These are phyloP conservation scores for Sporothrix schenckii DNA, from an alignment of 2,329 filamentous ascomycete genomes.

Conservation along the genomic window DNA sequence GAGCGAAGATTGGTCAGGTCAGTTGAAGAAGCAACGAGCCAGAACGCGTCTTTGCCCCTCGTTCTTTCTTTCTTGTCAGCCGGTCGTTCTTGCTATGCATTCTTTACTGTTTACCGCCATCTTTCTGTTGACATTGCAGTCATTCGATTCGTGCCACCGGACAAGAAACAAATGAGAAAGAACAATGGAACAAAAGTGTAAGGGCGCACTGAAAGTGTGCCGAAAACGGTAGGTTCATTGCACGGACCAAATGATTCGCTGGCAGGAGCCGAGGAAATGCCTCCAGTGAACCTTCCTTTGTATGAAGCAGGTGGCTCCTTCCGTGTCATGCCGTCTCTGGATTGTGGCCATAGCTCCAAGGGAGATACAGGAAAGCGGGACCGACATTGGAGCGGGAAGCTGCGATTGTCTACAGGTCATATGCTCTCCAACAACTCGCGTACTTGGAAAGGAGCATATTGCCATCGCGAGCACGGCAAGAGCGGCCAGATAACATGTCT, in stretches of 20 bases:
- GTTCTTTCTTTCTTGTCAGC: not conserved
- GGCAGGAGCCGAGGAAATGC: slow-evolving; percentile 7
- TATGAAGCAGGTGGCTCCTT: not conserved
- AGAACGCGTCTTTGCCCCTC: not conserved
- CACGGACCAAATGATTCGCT: slow-evolving; percentile 20
- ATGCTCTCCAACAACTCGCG: not conserved
- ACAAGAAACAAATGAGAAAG: slow-evolving; percentile 6
- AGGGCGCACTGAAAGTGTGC: not conserved
- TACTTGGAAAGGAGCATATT: not conserved
- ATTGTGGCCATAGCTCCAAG: slow-evolving; percentile 8
- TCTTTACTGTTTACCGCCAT: not conserved
- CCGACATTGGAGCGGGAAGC: not conserved
- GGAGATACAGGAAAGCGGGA: not conserved
- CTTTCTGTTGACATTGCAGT: not conserved
- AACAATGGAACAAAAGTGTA: not conserved
- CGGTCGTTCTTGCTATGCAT: slow-evolving; percentile 7
- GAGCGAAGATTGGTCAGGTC: not conserved
- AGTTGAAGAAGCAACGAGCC: not conserved
- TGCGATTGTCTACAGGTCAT: not conserved
- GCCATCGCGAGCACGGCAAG: not conserved
- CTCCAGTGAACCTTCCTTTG: not conserved
- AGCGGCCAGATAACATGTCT: not conserved
- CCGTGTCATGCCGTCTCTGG: not conserved
- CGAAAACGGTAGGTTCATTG: slow-evolving; percentile 5
- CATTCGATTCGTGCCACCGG: slow-evolving; percentile 9